Evolutionary conservation across 1,284 basidiomycete species (phyloP), one percentile per base, ranked within the genome.

Genomic region (Austroboletus novae-zelandiae): DNA sequence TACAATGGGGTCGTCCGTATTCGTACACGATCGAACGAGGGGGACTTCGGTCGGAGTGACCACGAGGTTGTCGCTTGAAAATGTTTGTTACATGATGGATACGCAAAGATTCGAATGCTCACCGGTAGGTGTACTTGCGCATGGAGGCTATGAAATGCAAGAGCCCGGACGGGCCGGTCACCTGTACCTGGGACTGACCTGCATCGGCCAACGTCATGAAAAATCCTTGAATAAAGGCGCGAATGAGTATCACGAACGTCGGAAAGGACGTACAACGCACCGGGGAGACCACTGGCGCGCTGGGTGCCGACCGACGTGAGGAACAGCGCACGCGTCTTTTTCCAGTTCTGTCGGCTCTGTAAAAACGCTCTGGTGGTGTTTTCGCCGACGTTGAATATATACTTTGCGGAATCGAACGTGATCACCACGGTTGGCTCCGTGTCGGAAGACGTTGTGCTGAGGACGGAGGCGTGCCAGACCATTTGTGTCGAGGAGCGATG

Each of bases 351-450:
- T 52, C 73, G 74, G 57, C 82, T 83, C 70, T 94, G 86, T 8
- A 85, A 70, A 59, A 88, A 87, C 0, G 85, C 71, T 31, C 94
- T 74, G 45, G 84, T 84, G 0, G 86, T 86, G 49, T 88, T 90
- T 66, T 96, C 93, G 6, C 89, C 85, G 3, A 77, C 84, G 68
- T 95, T 94, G 75, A 96, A 92, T 45, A 94, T 75, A 60, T 94
- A 95, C 61, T 90, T 87, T 8, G 78, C 83, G 43, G 81, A 77
- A 60, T 91, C 87, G 62, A 93, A 91, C 6, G 80, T 75, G 51
- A 94, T 71, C 53, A 89, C 71, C 27, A 95, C 71, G 4, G 84
- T 78, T 0, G 92, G 83, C 58, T 93, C 88, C 1, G 90, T 87
- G 67, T 94, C 91, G 14, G 86, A 81, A 2, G 89, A 79, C 17